phyloP scores from a whole-genome alignment of 768 basidiomycete genomes.

The Suillus bovinus region DNA sequence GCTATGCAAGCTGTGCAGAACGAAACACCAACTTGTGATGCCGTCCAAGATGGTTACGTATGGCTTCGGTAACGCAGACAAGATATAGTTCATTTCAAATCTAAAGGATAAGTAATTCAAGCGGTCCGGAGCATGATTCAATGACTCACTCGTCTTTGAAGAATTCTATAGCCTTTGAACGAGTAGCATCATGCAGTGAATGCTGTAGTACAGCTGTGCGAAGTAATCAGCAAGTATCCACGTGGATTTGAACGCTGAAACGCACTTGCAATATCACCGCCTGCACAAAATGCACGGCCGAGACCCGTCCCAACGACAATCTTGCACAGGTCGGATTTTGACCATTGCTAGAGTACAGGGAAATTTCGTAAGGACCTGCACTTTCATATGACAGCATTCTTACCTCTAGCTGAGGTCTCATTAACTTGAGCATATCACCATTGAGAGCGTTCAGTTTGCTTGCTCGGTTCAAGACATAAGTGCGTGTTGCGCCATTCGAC shows the following conservation, averaged over 20 bases:
- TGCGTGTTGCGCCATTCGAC: constrained; percentile 60
- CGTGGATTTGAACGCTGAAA: constrained; percentile 16
- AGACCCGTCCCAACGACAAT: constrained; percentile 72
- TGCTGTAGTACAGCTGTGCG: constrained; percentile 55
- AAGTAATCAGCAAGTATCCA: constrained; percentile 10
- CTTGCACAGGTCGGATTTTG: constrained; percentile 64
- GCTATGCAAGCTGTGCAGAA: constrained; percentile 13
- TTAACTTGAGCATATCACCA: constrained; percentile 68
- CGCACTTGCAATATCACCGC: constrained; percentile 91
- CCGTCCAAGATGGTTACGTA: constrained; percentile 92
- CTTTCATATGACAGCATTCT: constrained; percentile 18
- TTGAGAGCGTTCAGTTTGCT: constrained; percentile 82
- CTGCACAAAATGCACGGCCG: constrained; percentile 87
- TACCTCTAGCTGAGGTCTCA: constrained; percentile 79
- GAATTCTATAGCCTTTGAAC: constrained; percentile 19
- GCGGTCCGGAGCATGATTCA: no score
- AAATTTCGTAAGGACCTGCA: constrained; percentile 12
- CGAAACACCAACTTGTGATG: constrained; percentile 67
- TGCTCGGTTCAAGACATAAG: constrained; percentile 79
- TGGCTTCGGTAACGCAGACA: constrained; percentile 51
- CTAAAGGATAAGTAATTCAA: no score
- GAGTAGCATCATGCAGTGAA: constrained; percentile 50
- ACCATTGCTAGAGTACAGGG: constrained; percentile 61
- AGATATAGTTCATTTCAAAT: no score
- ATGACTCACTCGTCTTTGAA: no score